Evolutionary conservation across 2,329 filamentous ascomycete genomes (phyloP).

Genomic region (Fusarium pseudonygamai): DNA sequence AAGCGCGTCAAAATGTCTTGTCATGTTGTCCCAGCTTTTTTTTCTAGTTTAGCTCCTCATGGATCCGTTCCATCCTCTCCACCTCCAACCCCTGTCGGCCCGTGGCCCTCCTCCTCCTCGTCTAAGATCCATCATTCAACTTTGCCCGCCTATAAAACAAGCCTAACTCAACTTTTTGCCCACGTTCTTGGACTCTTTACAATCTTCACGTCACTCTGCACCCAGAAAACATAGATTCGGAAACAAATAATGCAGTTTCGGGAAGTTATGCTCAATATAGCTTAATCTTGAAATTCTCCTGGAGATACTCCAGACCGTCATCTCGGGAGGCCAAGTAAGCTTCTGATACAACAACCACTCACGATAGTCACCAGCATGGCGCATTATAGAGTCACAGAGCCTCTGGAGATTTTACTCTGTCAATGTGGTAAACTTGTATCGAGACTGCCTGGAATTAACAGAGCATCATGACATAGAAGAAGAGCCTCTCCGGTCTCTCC

Average conservation of each 20-base stretch:
- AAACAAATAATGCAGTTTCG: background rate
- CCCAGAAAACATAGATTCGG: conserved; percentile 36
- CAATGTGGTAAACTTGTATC: background rate
- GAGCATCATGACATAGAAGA: conserved; percentile 28
- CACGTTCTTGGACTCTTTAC: conserved; percentile 73
- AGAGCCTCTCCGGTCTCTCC: background rate
- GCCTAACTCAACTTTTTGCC: conserved; percentile 46
- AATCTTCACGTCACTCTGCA: conserved; percentile 57
- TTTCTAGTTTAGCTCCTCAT: conserved; percentile 35
- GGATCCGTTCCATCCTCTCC: conserved; percentile 21
- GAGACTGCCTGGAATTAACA: background rate
- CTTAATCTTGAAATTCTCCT: conserved; percentile 1
- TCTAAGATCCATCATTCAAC: conserved; percentile 45
- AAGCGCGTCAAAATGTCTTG: conserved; percentile 31
- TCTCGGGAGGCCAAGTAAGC: conserved; percentile 21
- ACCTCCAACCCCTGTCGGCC: conserved; percentile 29
- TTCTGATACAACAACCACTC: conserved; percentile 15
- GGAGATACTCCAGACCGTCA: conserved; percentile 24
- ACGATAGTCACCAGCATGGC: background rate
- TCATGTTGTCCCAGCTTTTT: conserved; percentile 36
- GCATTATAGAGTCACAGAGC: background rate
- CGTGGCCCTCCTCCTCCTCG: conserved; percentile 33
- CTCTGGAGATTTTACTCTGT: background rate
- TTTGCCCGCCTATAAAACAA: conserved; percentile 46
- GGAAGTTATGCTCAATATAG: conserved; percentile 22